phyloP scores from a whole-genome alignment of 768 basidiomycete genomes.

The Wakefieldia striispora region DNA sequence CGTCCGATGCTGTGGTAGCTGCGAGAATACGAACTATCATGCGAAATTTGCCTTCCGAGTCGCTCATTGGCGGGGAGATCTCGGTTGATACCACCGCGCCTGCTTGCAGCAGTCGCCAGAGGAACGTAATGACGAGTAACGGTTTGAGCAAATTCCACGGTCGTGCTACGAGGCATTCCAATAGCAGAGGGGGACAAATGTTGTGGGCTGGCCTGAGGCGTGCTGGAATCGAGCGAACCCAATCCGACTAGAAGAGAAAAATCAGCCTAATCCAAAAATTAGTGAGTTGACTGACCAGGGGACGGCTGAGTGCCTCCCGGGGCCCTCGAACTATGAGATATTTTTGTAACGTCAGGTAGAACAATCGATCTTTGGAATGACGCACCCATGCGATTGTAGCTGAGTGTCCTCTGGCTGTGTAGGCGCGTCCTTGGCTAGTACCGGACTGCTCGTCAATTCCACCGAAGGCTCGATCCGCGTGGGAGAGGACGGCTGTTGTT shows the following conservation, averaged over 20 bases:
- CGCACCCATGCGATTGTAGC: slow-evolving; percentile 7
- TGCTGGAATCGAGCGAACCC: slow-evolving; percentile 1
- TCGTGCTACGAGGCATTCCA: slow-evolving; percentile 41
- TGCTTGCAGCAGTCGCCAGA: slow-evolving; percentile 27
- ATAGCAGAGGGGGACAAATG: slow-evolving; percentile 1
- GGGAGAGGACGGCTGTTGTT: slow-evolving; percentile 6
- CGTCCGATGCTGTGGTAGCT: slow-evolving; percentile 11
- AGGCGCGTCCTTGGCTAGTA: not conserved
- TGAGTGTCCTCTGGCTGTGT: not conserved
- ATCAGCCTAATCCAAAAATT: not conserved
- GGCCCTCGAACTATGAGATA: slow-evolving; percentile 37
- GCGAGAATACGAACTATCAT: slow-evolving; percentile 11
- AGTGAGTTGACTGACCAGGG: slow-evolving; percentile 10
- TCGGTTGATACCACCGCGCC: slow-evolving; percentile 15
- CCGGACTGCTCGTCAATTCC: not conserved
- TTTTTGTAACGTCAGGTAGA: slow-evolving; percentile 4
- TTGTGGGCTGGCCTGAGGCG: not conserved
- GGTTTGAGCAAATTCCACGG: slow-evolving; percentile 51
- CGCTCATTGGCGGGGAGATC: slow-evolving; percentile 6
- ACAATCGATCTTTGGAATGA: not conserved
- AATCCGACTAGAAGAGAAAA: slow-evolving; percentile 9
- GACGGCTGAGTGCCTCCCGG: slow-evolving; percentile 1
- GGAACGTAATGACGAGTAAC: slow-evolving; percentile 27
- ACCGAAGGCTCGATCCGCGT: not conserved
- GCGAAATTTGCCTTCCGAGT: slow-evolving; percentile 5